phyloP scores from a whole-genome alignment of 768 basidiomycete genomes.

The Kwoniella newhampshirensis region DNA sequence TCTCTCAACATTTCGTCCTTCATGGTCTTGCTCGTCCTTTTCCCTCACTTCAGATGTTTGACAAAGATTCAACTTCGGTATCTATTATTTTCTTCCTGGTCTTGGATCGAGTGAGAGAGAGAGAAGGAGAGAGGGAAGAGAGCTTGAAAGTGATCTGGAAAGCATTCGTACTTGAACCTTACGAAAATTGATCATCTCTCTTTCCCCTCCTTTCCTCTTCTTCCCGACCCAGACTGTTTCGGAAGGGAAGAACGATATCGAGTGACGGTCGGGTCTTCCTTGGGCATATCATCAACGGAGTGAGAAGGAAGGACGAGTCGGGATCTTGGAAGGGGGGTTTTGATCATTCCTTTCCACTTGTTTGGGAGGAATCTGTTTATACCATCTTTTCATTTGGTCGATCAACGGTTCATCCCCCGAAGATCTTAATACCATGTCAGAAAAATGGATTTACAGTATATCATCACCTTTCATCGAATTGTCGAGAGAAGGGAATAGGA shows the following conservation, averaged over 20 bases:
- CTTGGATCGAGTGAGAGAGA: background rate
- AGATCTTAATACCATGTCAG: too few species aligned
- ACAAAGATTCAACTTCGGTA: background rate
- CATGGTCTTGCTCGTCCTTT: constrained; percentile 12
- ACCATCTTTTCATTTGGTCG: background rate
- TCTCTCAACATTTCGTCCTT: background rate
- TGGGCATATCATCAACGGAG: too few species aligned
- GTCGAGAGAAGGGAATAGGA: too few species aligned
- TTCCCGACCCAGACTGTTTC: background rate
- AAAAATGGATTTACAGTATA: too few species aligned
- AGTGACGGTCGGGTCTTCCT: too few species aligned
- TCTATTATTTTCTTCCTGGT: background rate
- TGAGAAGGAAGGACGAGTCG: too few species aligned
- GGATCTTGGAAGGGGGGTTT: background rate
- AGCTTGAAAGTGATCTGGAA: constrained; percentile 18
- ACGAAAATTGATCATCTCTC: constrained; percentile 15
- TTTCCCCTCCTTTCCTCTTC: constrained; percentile 5
- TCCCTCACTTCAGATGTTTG: background rate
- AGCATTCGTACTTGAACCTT: constrained; percentile 36
- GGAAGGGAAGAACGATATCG: background rate
- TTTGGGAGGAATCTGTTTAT: background rate
- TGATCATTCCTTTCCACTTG: background rate
- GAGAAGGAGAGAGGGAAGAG: background rate
- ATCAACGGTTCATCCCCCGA: background rate
- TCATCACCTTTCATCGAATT: too few species aligned